Evolutionary conservation across 202 grass and related monocot genomes (phyloP).

Genomic region (Sporobolus alterniflorus): DNA sequence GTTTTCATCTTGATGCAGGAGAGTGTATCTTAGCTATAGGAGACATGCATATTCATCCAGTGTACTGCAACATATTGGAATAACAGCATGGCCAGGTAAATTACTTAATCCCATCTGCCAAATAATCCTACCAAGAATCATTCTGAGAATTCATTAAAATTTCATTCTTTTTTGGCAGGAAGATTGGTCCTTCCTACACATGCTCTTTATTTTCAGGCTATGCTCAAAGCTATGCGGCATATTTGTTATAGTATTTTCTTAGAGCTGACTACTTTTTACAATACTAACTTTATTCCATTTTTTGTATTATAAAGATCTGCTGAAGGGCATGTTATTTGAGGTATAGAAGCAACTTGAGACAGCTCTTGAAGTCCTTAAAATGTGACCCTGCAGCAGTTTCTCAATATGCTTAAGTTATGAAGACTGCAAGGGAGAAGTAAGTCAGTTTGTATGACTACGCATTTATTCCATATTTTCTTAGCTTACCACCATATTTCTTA

Average conservation of each 20-base stretch:
- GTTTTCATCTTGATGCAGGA: constrained; percentile 67
- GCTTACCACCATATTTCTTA: neutral
- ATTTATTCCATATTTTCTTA: constrained; percentile 8
- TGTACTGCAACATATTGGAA: constrained; percentile 81
- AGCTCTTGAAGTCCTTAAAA: constrained; percentile 73
- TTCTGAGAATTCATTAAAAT: constrained; percentile 11
- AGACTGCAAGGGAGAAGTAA: constrained; percentile 91
- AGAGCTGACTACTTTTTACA: constrained; percentile 1
- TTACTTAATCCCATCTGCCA: constrained; percentile 11
- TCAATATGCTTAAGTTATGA: constrained; percentile 79
- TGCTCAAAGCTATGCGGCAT: neutral
- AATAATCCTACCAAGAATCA: constrained; percentile 13
- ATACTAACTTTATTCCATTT: constrained; percentile 29
- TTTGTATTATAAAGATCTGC: constrained; percentile 57
- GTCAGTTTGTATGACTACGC: neutral
- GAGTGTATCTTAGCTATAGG: constrained; percentile 83
- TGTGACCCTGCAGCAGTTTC: constrained; percentile 76
- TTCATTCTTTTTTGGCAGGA: constrained; percentile 64
- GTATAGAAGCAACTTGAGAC: constrained; percentile 90
- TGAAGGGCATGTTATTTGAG: constrained; percentile 95
- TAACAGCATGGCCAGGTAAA: constrained; percentile 84
- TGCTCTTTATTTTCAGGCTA: constrained; percentile 94
- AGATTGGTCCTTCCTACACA: constrained; percentile 86
- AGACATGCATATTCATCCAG: constrained; percentile 71
- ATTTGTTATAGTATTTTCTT: neutral